Conservation (phyloP, 192 early-diverging fungal species). For the Backusella morwellensis region DNA sequence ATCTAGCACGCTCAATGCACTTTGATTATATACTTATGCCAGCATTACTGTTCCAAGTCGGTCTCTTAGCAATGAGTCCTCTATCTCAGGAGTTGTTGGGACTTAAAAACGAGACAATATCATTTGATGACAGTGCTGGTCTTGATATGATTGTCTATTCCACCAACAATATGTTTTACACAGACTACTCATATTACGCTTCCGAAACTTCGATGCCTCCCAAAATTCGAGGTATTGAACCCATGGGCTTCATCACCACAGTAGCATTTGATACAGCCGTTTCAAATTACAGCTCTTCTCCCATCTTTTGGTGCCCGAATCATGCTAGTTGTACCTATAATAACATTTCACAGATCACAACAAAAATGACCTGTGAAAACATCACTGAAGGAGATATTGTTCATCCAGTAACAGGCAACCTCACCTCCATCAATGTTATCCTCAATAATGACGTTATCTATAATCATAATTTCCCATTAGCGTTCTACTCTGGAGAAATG, state of each 20-base stretch:
- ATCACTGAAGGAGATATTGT: neutral
- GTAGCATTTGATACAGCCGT: neutral
- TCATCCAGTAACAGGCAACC: neutral
- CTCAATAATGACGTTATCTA: neutral
- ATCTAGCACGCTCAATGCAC: neutral
- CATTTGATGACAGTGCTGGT: neutral
- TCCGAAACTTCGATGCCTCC: neutral
- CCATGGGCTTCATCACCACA: neutral
- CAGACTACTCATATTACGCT: neutral
- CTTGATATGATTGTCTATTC: neutral
- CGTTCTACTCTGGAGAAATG: constrained; percentile 2
- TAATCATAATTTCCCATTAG: neutral
- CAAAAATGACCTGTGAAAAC: neutral
- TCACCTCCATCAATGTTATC: neutral
- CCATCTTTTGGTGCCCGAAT: neutral
- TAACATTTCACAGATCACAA: neutral
- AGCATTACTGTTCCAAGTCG: neutral
- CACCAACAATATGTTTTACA: neutral
- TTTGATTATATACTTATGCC: constrained; percentile 1
- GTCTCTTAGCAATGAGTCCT: constrained; percentile 4
- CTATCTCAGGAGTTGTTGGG: neutral
- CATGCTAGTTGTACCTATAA: neutral
- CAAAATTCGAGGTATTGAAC: neutral
- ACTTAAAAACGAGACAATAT: neutral
- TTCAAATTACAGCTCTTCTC: neutral